Percentiles rank a stretch among this genome's conserved stretches.
phyloP scores from a whole-genome alignment of 495 filamentous ascomycete species.

The Trichoderma erinaceum region DNA sequence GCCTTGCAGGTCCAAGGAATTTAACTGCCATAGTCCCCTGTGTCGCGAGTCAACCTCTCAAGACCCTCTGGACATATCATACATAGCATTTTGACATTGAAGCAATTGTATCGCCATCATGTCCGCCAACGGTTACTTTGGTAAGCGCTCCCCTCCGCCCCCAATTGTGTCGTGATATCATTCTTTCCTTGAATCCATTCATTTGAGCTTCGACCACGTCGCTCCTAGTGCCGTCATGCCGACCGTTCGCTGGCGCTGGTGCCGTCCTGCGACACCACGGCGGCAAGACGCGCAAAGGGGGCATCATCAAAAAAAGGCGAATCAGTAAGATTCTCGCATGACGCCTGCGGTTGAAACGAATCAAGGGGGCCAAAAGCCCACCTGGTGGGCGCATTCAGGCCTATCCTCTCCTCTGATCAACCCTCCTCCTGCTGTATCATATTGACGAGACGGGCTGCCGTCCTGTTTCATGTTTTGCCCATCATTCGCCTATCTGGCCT shows the following conservation, averaged over 20 bases:
- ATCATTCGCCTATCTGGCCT: slow-evolving; percentile 26
- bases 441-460: slow-evolving; percentile 35
- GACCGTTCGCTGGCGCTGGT: not conserved
- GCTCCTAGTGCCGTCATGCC: not conserved
- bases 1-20: slow-evolving; percentile 7
- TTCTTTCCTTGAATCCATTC: not conserved
- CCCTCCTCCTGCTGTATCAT: slow-evolving; percentile 41
- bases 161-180: not conserved
- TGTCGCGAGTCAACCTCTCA: slow-evolving; percentile 5
- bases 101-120: slow-evolving; percentile 3
- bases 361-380: slow-evolving; percentile 5
- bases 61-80: not conserved
- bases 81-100: not conserved
- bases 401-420: not conserved
- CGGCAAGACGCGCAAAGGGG: not conserved
- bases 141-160: not conserved
- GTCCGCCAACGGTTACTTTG: slow-evolving; percentile 11
- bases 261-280: not conserved
- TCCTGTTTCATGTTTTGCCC: slow-evolving; percentile 41
- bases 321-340: not conserved
- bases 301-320: not conserved
- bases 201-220: not conserved
- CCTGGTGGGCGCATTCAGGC: not conserved
- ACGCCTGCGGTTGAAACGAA: not conserved
- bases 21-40: slow-evolving; percentile 1